Percentiles rank a stretch among this genome's conserved stretches.
Evolutionary conservation across 768 basidiomycete genomes (phyloP).

Genomic region (Xerocomellus dryophilus): DNA sequence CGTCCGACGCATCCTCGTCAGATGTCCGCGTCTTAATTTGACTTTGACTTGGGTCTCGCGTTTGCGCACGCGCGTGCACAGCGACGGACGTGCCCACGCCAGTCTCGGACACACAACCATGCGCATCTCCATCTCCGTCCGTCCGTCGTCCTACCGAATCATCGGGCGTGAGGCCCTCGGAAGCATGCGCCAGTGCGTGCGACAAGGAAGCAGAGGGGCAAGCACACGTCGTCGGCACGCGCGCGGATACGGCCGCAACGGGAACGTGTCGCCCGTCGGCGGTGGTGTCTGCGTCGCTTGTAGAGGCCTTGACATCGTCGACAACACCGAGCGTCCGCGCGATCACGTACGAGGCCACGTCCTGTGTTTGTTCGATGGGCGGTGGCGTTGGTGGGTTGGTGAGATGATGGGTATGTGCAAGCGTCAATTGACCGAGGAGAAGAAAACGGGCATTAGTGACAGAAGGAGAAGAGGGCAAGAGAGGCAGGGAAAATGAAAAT

Average conservation of each 20-base stretch:
- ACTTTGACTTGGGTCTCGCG: background rate
- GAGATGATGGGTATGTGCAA: background rate
- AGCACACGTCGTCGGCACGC: background rate
- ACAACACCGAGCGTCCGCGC: constrained; percentile 78
- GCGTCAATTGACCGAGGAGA: background rate
- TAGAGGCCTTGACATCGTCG: constrained; percentile 71
- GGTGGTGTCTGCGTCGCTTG: constrained; percentile 44
- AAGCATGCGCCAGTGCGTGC: background rate
- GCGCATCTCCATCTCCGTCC: background rate
- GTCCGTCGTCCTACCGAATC: background rate
- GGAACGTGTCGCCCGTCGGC: background rate
- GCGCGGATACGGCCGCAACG: background rate
- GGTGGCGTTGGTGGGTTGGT: background rate
- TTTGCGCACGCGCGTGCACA: background rate
- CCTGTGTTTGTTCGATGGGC: constrained; percentile 40
- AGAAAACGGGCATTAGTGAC: constrained; percentile 9
- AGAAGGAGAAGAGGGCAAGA: background rate
- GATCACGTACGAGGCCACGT: constrained; percentile 77
- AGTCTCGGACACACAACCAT: background rate
- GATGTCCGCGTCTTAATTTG: background rate
- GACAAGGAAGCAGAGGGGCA: background rate
- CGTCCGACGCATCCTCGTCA: background rate
- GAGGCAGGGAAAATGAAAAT: background rate
- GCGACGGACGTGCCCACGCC: background rate
- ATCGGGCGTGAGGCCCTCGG: constrained; percentile 17